These are phyloP conservation scores for Pterocarpus santalinus DNA, from an alignment of 306 rosid species.

Conservation along the genomic window DNA sequence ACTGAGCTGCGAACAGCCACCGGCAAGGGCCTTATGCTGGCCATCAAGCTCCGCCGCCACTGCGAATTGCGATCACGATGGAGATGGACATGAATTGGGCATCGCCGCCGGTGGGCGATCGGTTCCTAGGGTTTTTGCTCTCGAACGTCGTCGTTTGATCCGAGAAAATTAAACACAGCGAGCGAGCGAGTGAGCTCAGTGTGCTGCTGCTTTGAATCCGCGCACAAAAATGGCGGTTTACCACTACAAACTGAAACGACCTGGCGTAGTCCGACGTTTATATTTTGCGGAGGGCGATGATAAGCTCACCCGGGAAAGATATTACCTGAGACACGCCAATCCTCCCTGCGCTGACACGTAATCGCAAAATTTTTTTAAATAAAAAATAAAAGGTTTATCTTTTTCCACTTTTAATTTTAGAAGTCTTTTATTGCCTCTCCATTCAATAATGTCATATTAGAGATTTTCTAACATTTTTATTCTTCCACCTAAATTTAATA, in stretches of 20 bases:
- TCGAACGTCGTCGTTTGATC: constrained; percentile 43
- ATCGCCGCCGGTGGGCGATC: not conserved
- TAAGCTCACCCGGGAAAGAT: not conserved
- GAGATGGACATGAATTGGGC: not conserved
- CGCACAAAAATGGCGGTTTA: constrained; percentile 41
- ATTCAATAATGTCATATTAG: too few relatives aligned
- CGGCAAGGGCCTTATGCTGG: constrained; percentile 65
- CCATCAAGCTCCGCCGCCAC: constrained; percentile 52
- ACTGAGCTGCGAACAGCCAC: constrained; percentile 68
- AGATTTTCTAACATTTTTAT: too few relatives aligned
- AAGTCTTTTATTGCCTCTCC: too few relatives aligned
- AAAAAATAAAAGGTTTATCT: too few relatives aligned
- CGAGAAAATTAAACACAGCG: not conserved
- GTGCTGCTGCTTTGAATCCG: not conserved
- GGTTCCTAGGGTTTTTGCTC: constrained; percentile 39
- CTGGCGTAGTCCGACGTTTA: not conserved
- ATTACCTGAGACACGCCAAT: not conserved
- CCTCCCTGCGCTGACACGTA: not conserved
- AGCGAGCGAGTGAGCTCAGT: not conserved
- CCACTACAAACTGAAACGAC: constrained; percentile 21
- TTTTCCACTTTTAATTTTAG: too few relatives aligned
- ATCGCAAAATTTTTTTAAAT: too few relatives aligned
- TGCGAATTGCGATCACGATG: constrained; percentile 7
- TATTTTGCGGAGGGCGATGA: not conserved
- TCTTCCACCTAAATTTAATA: too few relatives aligned